Percentiles rank a stretch among this genome's conserved stretches.
Evolutionary conservation across 2,329 filamentous ascomycete species (phyloP).

Genomic region (Penicillium corylophilum): DNA sequence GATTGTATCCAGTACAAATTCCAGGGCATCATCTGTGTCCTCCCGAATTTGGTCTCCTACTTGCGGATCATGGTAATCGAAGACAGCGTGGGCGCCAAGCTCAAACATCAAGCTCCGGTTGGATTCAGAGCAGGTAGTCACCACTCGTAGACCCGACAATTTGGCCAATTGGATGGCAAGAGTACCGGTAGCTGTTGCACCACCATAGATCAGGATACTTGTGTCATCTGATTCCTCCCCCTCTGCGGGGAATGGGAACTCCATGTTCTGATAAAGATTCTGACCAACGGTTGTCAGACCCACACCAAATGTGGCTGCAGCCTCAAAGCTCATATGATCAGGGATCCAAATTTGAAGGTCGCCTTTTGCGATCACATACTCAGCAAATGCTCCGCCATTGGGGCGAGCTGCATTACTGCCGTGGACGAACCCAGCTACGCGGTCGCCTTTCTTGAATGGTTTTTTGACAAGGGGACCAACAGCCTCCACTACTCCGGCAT

Average conservation of each 20-base stretch:
- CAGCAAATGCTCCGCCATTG: constrained; percentile 54
- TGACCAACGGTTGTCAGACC: constrained; percentile 55
- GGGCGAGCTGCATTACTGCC: constrained; percentile 42
- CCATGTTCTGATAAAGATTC: constrained; percentile 34
- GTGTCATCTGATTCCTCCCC: neutral
- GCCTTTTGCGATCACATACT: constrained; percentile 53
- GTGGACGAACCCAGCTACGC: constrained; percentile 51
- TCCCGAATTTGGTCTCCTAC: constrained; percentile 29
- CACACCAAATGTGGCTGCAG: constrained; percentile 53
- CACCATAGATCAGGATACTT: constrained; percentile 34
- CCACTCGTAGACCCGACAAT: constrained; percentile 24
- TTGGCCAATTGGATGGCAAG: constrained; percentile 43
- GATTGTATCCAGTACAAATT: constrained; percentile 23
- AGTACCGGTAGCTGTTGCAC: constrained; percentile 37
- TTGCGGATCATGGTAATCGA: constrained; percentile 33
- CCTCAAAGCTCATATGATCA: constrained; percentile 48
- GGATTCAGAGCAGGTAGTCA: constrained; percentile 24
- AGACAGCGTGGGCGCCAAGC: constrained; percentile 34
- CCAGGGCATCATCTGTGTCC: constrained; percentile 19
- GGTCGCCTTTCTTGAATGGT: constrained; percentile 50
- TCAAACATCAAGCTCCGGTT: constrained; percentile 19
- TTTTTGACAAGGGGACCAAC: constrained; percentile 25
- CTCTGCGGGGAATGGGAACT: constrained; percentile 26
- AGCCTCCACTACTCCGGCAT: constrained; percentile 47
- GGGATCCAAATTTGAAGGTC: constrained; percentile 50